A percentile compares a stretch with the other conserved stretches of the same genome.
Conservation (phyloP, 1,139 yeast species). For the Protomyces lactucae-debilis region DNA sequence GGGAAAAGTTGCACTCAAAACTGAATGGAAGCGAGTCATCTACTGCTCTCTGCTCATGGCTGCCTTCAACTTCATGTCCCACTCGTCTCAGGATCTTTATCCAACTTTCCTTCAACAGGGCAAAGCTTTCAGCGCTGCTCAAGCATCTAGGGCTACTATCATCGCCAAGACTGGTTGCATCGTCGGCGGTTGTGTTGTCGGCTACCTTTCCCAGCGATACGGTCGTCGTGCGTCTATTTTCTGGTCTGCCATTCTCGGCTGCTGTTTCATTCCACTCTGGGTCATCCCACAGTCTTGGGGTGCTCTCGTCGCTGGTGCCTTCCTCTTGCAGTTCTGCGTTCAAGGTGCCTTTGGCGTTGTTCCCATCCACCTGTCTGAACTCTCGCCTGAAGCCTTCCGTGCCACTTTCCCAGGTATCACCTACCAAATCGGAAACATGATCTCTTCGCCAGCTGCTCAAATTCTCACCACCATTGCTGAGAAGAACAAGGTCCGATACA, state of each 20-base stretch:
- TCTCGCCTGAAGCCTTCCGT: slow-evolving; percentile 72
- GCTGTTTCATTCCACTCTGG: slow-evolving; percentile 67
- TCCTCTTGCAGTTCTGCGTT: slow-evolving; percentile 71
- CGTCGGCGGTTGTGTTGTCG: slow-evolving; percentile 57
- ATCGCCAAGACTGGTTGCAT: slow-evolving; percentile 70
- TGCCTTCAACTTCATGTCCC: slow-evolving; percentile 56
- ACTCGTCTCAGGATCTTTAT: slow-evolving; percentile 54
- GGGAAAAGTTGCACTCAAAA: slow-evolving; percentile 38
- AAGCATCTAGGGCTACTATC: slow-evolving; percentile 61
- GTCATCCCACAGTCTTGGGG: slow-evolving; percentile 36
- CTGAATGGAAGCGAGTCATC: slow-evolving; percentile 44
- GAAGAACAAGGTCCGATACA: slow-evolving; percentile 8
- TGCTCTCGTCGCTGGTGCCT: slow-evolving; percentile 52
- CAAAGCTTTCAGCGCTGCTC: slow-evolving; percentile 48
- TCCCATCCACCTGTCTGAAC: slow-evolving; percentile 71
- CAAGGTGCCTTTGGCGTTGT: slow-evolving; percentile 89
- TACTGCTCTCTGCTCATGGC: slow-evolving; percentile 57
- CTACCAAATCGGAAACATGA: slow-evolving; percentile 79
- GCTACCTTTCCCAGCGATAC: slow-evolving; percentile 54
- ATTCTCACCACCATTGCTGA: slow-evolving; percentile 73
- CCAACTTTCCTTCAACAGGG: slow-evolving; percentile 60
- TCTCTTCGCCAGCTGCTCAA: slow-evolving; percentile 75
- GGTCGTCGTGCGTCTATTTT: slow-evolving; percentile 60
- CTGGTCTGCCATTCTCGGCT: slow-evolving; percentile 46
- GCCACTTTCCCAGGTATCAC: slow-evolving; percentile 69